These are phyloP conservation scores for Chloromonas sp. DNA, from an alignment of 163 green algal genomes.

Conservation along the genomic window DNA sequence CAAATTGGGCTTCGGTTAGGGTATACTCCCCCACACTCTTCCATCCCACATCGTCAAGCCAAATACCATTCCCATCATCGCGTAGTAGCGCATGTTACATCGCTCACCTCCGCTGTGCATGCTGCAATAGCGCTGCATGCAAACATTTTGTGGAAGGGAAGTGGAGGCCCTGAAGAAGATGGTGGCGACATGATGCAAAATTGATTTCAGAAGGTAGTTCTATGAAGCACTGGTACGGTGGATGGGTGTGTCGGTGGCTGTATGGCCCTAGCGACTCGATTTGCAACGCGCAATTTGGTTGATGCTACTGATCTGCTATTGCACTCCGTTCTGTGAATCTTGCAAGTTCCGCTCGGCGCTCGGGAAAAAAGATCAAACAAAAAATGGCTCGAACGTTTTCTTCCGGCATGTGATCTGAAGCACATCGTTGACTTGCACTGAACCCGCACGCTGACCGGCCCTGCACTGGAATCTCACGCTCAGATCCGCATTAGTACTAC, in stretches of 20 bases:
- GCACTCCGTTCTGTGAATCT: neutral
- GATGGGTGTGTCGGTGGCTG: neutral
- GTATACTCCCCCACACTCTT: neutral
- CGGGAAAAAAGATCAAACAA: too few species aligned
- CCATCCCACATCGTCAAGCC: too few species aligned
- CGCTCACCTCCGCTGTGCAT: conserved; percentile 61
- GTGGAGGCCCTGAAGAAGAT: neutral
- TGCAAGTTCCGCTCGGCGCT: too few species aligned
- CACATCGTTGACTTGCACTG: too few species aligned
- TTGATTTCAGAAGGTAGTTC: too few species aligned
- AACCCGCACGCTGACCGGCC: too few species aligned
- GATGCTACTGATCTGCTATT: neutral
- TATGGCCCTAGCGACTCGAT: neutral
- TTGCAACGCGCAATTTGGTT: neutral
- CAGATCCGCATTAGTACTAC: too few species aligned
- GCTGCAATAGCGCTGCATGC: conserved; percentile 61
- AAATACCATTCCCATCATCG: neutral
- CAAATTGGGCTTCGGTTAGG: neutral
- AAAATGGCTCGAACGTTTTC: too few species aligned
- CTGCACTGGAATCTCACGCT: too few species aligned
- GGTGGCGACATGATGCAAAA: neutral
- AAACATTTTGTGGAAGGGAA: conserved; percentile 65
- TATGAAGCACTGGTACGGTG: too few species aligned
- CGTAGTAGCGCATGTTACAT: neutral
- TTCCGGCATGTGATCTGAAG: too few species aligned